Evolutionary conservation across 805 yeast genomes (phyloP), one percentile per base, ranked within the genome.

Genomic region (Yamadazyma sp.): DNA sequence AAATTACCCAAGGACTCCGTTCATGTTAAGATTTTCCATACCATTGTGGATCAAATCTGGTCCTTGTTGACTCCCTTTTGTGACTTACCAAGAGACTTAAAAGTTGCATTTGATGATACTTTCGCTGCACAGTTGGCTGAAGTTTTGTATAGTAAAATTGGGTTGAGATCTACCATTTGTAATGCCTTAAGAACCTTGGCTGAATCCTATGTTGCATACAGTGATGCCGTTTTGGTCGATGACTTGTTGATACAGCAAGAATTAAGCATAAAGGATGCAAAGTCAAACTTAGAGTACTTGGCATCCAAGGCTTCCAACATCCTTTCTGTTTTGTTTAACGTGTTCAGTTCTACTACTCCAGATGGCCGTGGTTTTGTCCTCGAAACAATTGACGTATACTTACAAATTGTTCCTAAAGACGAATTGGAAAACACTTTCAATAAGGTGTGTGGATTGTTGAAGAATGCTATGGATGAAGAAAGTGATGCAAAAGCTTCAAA

Each of bases 11-110:
- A 75, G 34, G 75, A 78, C 35, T 78, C 90, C 2, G 71, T 85
- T 43, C 84, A 87, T 56, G 60, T 67, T 41, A 93, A 88, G 62
- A 78, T 93, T 36, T 84, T 86, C 55, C 75, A 80, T 50, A 91
- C 99, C 2, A 78, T 93, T 30, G 70, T 86, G 28, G 95, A 86
- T 55, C 99, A 93, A 70, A 72, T 90, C 22, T 89, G 97, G 97
- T 80, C 95, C 1, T 69, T 90, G 46, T 69, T 93, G 45, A 96
- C 98, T 12, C 84, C 81, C 49, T 93, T 89, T 60, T 83, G 93
- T 55, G 93, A 85, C 55, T 71, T 90, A 50, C 96, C 98, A 22
- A 68, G 66, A 17, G 99, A 93, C 62, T 67, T 88, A 48, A 59
- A 55, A 15, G 52, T 55, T 6, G 66, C 86, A 0, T 88, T 91